These are phyloP conservation scores for Hemisphaericaspora xylofermentans DNA, from an alignment of 1,139 yeast species.

Conservation along the genomic window DNA sequence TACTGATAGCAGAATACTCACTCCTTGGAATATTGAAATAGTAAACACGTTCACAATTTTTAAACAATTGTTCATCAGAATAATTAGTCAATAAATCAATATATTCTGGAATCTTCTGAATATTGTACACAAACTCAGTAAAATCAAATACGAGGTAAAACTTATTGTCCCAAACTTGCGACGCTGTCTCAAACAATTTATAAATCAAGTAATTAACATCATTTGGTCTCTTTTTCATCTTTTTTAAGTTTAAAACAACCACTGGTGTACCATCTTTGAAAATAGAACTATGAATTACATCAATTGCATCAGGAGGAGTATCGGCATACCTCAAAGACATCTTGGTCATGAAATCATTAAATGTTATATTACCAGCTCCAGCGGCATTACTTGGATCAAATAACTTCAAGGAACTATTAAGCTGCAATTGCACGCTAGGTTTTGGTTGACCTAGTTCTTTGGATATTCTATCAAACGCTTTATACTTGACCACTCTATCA, in stretches of 20 bases:
- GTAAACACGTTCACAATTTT: conserved; percentile 56
- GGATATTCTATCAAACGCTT: conserved; percentile 29
- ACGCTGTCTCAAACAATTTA: conserved; percentile 63
- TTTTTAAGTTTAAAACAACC: conserved; percentile 53
- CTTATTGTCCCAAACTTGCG: conserved; percentile 72
- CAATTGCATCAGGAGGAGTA: conserved; percentile 34
- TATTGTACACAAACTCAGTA: conserved; percentile 50
- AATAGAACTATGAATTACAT: conserved; percentile 61
- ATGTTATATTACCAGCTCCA: conserved; percentile 36
- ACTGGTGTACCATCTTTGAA: conserved; percentile 74
- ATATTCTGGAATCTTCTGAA: conserved; percentile 14
- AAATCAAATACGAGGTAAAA: conserved; percentile 68
- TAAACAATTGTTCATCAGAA: conserved; percentile 49
- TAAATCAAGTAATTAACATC: conserved; percentile 61
- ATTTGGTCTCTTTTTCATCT: conserved; percentile 39
- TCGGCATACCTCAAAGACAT: conserved; percentile 58
- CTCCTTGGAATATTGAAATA: conserved; percentile 61
- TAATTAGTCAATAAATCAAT: conserved; percentile 35
- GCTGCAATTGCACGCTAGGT: conserved; percentile 48
- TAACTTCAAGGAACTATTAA: conserved; percentile 50
- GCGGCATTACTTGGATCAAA: conserved; percentile 42
- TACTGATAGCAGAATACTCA: conserved; percentile 34
- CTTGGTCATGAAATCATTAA: conserved; percentile 74
- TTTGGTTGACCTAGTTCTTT: conserved; percentile 41
- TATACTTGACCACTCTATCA: conserved; percentile 26